These are phyloP conservation scores for Penicillium oxalicum DNA, from an alignment of 2,329 filamentous ascomycete genomes.

Conservation along the genomic window DNA sequence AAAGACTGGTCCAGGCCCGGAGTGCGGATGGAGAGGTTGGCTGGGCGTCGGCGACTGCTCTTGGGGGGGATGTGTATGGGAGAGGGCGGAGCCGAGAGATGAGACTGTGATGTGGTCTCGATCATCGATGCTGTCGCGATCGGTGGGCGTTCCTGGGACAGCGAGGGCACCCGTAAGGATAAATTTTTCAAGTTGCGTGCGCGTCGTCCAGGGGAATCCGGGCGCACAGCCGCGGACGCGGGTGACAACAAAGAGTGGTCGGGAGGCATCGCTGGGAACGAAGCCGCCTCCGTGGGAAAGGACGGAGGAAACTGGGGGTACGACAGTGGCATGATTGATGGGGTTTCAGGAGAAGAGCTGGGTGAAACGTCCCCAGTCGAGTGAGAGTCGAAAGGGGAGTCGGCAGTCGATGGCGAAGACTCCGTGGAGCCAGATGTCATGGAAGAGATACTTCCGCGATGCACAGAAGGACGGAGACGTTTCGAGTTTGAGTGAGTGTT, in stretches of 20 bases:
- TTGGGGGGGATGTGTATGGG: conserved; percentile 53
- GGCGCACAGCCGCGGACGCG: conserved; percentile 34
- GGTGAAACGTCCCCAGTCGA: conserved; percentile 86
- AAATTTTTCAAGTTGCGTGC: conserved; percentile 60
- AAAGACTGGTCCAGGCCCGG: conserved; percentile 47
- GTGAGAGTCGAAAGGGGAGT: conserved; percentile 87
- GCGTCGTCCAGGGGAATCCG: conserved; percentile 33
- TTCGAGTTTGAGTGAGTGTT: conserved; percentile 15
- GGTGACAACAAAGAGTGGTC: conserved; percentile 26
- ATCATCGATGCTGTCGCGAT: conserved; percentile 46
- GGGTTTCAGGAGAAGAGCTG: conserved; percentile 86
- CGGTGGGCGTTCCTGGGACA: conserved; percentile 40
- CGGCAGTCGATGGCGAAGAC: conserved; percentile 89
- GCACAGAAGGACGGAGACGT: conserved; percentile 29
- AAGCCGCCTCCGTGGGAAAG: conserved; percentile 21
- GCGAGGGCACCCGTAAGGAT: conserved; percentile 54
- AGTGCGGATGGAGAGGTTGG: conserved; percentile 56
- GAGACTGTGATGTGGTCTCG: conserved; percentile 32
- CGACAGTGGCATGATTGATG: conserved; percentile 60
- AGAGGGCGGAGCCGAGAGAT: conserved; percentile 50
- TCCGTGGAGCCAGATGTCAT: conserved; percentile 73
- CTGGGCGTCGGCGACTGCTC: conserved; percentile 51
- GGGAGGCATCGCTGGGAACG: conserved; percentile 20
- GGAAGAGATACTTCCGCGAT: conserved; percentile 41
- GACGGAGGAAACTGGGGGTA: conserved; percentile 37